Conservation (phyloP, 495 filamentous ascomycete genomes). For the Thozetella sp. region DNA sequence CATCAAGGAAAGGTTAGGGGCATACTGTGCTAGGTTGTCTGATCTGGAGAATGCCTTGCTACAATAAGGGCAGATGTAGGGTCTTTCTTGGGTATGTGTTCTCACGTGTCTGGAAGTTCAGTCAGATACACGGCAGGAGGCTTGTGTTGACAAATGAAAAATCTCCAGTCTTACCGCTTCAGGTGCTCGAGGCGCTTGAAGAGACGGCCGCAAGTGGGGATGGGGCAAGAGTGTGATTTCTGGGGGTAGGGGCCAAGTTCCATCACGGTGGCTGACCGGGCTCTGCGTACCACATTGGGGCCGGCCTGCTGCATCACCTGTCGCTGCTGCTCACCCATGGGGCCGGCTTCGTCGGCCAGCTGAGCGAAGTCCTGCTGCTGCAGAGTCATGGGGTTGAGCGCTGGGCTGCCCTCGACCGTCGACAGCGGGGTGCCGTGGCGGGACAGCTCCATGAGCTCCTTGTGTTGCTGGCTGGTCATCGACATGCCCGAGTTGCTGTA, state of each 20-base stretch:
- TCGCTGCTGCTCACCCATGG: constrained; percentile 60
- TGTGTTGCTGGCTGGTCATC: constrained; percentile 63
- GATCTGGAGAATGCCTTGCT: constrained; percentile 98
- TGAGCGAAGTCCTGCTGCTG: constrained; percentile 69
- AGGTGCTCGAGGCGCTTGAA: constrained; percentile 99
- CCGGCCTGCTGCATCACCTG: constrained; percentile 60
- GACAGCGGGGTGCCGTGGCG: constrained; percentile 86
- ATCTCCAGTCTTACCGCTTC: constrained; percentile 78
- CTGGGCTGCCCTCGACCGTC: constrained; percentile 75
- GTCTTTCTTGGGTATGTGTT: constrained; percentile 98
- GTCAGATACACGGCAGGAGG: constrained; percentile 51
- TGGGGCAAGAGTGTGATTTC: constrained; percentile 98
- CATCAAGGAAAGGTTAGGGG: constrained; percentile 29
- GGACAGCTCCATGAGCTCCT: constrained; percentile 80
- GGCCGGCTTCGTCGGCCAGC: constrained; percentile 63
- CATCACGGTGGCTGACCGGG: constrained; percentile 94
- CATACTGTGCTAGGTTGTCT: constrained; percentile 98
- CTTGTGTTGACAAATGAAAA: constrained; percentile 47
- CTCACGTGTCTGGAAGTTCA: constrained; percentile 87
- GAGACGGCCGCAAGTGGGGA: constrained; percentile 92
- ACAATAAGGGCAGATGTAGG: constrained; percentile 95
- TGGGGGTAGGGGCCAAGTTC: constrained; percentile 95
- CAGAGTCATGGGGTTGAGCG: constrained; percentile 66
- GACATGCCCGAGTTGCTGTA: constrained; percentile 66
- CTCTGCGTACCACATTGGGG: constrained; percentile 78